A percentile compares a stretch with the other conserved stretches of the same genome.
Evolutionary conservation across 176 grass and related monocot species (phyloP).

Genomic region (Urochloa ruziziensis): DNA sequence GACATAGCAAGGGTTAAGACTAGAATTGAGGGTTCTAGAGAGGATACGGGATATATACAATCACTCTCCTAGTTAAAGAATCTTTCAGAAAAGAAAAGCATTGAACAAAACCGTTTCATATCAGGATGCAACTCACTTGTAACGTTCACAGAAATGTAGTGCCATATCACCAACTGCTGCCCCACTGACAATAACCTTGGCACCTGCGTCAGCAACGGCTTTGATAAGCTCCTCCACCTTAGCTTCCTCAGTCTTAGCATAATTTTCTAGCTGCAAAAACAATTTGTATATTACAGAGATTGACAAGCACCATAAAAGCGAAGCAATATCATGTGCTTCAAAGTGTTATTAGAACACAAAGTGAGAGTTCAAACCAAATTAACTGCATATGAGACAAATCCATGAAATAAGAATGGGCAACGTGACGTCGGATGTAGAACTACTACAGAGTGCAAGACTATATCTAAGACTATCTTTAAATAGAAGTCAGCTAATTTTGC

Average conservation of each 20-base stretch:
- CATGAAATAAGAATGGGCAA: not conserved
- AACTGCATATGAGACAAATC: not conserved
- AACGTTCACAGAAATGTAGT: conserved; percentile 96
- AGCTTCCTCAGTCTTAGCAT: conserved; percentile 93
- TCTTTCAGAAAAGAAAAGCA: not conserved
- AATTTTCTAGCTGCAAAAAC: conserved; percentile 82
- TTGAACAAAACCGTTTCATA: not conserved
- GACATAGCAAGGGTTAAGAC: not conserved
- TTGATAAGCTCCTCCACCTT: conserved; percentile 98
- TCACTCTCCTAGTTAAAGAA: not conserved
- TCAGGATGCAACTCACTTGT: conserved; percentile 57
- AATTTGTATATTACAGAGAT: not conserved
- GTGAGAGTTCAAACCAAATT: not conserved
- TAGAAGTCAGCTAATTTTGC: not conserved
- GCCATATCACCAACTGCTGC: conserved; percentile 97
- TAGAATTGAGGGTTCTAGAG: not conserved
- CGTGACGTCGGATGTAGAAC: not conserved
- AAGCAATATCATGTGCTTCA: not conserved
- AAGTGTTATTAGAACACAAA: not conserved
- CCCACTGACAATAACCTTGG: conserved; percentile 93
- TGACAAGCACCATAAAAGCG: conserved; percentile 5
- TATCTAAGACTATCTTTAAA: not conserved
- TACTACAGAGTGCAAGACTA: not conserved
- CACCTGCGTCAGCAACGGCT: conserved; percentile 88
- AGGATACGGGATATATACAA: not conserved